Evolutionary conservation across 176 grass and related monocot genomes (phyloP).

Genomic region (Zizania latifolia): DNA sequence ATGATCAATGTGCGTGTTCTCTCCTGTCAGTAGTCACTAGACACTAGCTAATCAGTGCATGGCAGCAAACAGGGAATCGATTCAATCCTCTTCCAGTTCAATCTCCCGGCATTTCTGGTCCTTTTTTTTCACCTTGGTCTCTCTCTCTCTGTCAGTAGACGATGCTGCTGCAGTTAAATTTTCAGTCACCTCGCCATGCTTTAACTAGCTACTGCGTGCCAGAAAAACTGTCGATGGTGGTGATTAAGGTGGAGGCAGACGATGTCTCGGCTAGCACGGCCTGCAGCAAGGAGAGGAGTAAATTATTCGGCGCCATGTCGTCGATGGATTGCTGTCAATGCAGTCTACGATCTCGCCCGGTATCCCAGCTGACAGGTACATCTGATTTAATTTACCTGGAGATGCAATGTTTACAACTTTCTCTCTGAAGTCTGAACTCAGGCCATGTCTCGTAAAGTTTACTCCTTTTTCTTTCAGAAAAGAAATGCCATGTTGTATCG

Average conservation of each 20-base stretch:
- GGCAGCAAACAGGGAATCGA: neutral
- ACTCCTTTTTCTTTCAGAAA: too few relatives aligned
- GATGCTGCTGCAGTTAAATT: neutral
- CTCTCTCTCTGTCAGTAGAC: neutral
- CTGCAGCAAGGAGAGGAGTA: neutral
- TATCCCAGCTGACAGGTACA: neutral
- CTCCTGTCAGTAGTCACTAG: neutral
- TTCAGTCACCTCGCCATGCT: neutral
- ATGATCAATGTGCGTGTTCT: neutral
- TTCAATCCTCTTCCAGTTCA: neutral
- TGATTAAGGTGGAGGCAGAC: neutral
- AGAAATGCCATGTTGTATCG: too few relatives aligned
- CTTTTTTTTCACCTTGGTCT: neutral
- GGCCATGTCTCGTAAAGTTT: too few relatives aligned
- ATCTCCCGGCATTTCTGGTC: neutral
- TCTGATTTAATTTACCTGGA: neutral
- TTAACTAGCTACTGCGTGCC: neutral
- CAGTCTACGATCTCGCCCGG: neutral
- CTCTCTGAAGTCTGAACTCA: neutral
- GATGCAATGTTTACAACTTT: neutral
- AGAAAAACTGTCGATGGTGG: neutral
- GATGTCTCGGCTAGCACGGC: neutral
- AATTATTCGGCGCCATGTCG: neutral
- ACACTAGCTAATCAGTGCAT: neutral
- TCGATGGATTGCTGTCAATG: neutral